Conservation (phyloP, 2,329 filamentous ascomycete genomes). For the Periconia sp. region DNA sequence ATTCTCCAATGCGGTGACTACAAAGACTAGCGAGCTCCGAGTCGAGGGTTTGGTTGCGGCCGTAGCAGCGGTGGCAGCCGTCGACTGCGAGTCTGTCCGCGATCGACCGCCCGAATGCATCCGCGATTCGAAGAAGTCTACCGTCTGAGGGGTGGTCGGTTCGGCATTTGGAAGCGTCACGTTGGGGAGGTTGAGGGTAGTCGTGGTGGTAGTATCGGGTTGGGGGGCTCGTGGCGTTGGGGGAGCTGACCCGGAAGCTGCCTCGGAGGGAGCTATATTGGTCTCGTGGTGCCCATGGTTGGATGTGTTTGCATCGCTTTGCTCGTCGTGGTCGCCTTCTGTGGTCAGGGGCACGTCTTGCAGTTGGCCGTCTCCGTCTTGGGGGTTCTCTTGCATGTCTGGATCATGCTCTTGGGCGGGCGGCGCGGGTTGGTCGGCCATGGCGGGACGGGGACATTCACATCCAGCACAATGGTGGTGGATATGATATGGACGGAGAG, state of each 20-base stretch:
- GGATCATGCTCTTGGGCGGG: neutral
- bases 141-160: constrained; percentile 32
- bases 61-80: constrained; percentile 51
- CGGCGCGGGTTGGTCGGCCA: neutral
- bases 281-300: neutral
- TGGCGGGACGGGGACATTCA: neutral
- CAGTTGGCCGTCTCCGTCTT: neutral
- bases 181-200: constrained; percentile 24
- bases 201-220: constrained; percentile 18
- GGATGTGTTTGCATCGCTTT: neutral
- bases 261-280: constrained; percentile 12
- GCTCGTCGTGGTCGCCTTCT: neutral
- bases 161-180: constrained; percentile 25
- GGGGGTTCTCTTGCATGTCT: neutral
- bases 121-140: constrained; percentile 40
- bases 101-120: constrained; percentile 38
- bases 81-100: constrained; percentile 64
- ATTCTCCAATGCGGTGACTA: constrained; percentile 87
- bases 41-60: constrained; percentile 59
- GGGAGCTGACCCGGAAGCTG: constrained; percentile 17
- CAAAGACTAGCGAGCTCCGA: constrained; percentile 94
- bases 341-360: neutral
- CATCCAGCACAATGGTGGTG: neutral
- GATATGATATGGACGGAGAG: neutral
- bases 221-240: constrained; percentile 15